Percentiles rank a stretch among this genome's conserved stretches.
Evolutionary conservation across 2,329 filamentous ascomycete species (phyloP).

Genomic region (Penicillium sclerotigenum): DNA sequence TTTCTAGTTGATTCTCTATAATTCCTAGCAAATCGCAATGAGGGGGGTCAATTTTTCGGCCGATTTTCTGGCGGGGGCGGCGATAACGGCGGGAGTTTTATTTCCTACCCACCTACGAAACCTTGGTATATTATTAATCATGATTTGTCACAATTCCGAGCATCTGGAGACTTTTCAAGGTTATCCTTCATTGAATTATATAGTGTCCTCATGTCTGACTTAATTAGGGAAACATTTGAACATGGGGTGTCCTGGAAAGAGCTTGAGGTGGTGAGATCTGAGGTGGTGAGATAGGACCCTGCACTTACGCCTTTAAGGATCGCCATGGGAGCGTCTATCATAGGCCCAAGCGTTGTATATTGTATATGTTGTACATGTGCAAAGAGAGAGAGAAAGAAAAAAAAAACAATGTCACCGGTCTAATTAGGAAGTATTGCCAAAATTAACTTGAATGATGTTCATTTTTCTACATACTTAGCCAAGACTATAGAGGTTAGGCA

Average conservation of each 20-base stretch:
- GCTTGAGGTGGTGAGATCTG: neutral
- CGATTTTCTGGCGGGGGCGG: conserved; percentile 22
- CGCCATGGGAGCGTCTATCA: neutral
- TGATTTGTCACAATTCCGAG: neutral
- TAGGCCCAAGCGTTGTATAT: conserved; percentile 3
- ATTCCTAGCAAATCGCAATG: conserved; percentile 18
- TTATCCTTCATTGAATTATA: no score
- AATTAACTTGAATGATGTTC: neutral
- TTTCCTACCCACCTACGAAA: neutral
- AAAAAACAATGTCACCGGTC: neutral
- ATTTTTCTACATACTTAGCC: neutral
- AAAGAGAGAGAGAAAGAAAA: no score
- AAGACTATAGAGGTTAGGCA: neutral
- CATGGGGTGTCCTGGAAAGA: neutral
- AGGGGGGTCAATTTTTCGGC: conserved; percentile 21
- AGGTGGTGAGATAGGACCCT: neutral
- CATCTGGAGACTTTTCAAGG: neutral
- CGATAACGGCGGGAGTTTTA: conserved; percentile 21
- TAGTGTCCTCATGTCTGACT: neutral
- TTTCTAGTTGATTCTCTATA: conserved; percentile 22
- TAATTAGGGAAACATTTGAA: neutral
- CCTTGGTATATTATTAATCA: conserved; percentile 9
- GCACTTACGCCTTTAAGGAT: neutral
- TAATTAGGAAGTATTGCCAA: neutral
- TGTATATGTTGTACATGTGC: no score